Conservation (phyloP, 441 rosid genomes). For the Breynia disticha region DNA sequence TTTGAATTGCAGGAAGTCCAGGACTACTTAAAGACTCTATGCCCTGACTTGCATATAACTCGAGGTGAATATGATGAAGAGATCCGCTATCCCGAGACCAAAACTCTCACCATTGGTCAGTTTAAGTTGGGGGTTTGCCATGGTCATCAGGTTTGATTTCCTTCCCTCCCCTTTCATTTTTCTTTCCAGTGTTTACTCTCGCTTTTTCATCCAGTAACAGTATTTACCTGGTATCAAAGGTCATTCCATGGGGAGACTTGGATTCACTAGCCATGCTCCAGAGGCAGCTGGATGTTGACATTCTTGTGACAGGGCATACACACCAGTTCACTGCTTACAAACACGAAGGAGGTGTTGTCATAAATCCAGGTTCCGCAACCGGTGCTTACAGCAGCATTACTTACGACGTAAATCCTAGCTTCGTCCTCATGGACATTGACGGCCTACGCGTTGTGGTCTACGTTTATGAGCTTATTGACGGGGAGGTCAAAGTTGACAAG, state of each 20-base stretch:
- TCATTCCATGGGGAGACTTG: slow-evolving; percentile 93
- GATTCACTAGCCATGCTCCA: slow-evolving; percentile 93
- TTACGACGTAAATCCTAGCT: slow-evolving; percentile 82
- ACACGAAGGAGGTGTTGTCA: slow-evolving; percentile 91
- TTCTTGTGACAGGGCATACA: slow-evolving; percentile 84
- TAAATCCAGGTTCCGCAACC: slow-evolving; percentile 95
- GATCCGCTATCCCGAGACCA: slow-evolving; percentile 68
- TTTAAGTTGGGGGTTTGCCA: slow-evolving; percentile 91
- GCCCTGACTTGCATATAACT: slow-evolving; percentile 80
- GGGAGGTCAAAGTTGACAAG: slow-evolving; percentile 97
- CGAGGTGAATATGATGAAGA: slow-evolving; percentile 93
- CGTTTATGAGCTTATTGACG: slow-evolving; percentile 87
- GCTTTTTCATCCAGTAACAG: too few relatives aligned
- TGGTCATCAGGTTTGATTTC: slow-evolving; percentile 75
- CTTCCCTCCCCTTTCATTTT: neutral
- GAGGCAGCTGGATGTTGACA: slow-evolving; percentile 88
- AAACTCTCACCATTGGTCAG: slow-evolving; percentile 81
- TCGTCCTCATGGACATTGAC: slow-evolving; percentile 92
- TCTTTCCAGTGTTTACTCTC: too few relatives aligned
- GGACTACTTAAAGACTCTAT: slow-evolving; percentile 82
- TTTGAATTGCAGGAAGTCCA: slow-evolving; percentile 63
- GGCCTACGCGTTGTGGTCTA: slow-evolving; percentile 86
- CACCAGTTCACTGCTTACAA: slow-evolving; percentile 96
- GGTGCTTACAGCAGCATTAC: slow-evolving; percentile 87
- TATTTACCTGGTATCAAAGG: slow-evolving; percentile 26